Evolutionary conservation across 2,329 filamentous ascomycete species (phyloP), one percentile per base, ranked within the genome.

Genomic region (Alternaria dauci): DNA sequence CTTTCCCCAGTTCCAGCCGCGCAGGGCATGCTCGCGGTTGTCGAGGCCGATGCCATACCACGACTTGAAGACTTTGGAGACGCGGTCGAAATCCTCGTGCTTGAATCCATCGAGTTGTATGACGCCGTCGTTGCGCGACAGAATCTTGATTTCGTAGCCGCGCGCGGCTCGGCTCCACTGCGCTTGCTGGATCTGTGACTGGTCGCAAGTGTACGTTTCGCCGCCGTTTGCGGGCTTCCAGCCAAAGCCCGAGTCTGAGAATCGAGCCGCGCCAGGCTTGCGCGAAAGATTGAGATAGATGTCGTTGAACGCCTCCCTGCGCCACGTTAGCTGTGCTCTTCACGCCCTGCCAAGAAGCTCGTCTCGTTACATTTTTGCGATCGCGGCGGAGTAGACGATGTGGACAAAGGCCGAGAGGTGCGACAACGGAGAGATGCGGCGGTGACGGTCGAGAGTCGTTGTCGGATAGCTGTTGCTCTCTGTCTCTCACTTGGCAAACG

Each of bases 1-100:
- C 81, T 98, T 99, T 73, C 95, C 95, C 96, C 95, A 99, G 79
- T 99, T 99, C 95, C 95, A 99, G 58, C 95, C 95, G 70, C 95
- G 89, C 60, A 99, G 84, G 25, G 95, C 93, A 79, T 98, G 95
- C 80, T 99, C 95, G 79, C 92, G 93, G 78, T 88, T 92, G 78
- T 98, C 94, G 60, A 99, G 86, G 72, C 89, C 93, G 73, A 95
- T 91, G 81, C 93, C 95, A 81, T 98, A 99, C 92, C 94, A 98
- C 75, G 94, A 92, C 83, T 97, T 98, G 86, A 99, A 97, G 69
- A 95, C 88, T 79, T 97, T 97, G 81, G 84, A 87, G 14, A 97
- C 83, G 56, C 95, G 92, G 69, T 99, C 95, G 70, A 93, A 92
- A 79, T 99, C 94, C 86, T 97, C 94, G 78, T 94, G 91, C 67